Evolutionary conservation across 257 asterid genomes (phyloP).

Genomic region (Ballota nigra): DNA sequence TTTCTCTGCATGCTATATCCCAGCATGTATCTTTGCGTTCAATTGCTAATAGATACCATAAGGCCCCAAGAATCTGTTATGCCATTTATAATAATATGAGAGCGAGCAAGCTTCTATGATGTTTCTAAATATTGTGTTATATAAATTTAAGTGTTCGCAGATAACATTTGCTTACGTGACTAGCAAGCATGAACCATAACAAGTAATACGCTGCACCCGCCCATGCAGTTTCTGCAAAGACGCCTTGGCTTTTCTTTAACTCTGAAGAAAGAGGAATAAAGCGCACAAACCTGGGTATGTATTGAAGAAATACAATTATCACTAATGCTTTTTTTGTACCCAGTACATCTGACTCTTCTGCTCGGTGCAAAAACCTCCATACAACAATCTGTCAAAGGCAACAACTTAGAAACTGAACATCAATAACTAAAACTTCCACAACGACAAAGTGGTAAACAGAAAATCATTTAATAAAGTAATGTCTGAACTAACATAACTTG

Average conservation of each 20-base stretch:
- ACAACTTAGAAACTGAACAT: slow-evolving; percentile 1
- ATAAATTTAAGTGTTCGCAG: background rate
- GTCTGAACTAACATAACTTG: background rate
- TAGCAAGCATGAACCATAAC: slow-evolving; percentile 89
- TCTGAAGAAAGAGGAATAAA: slow-evolving; percentile 81
- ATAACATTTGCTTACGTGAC: slow-evolving; percentile 69
- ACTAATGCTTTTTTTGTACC: slow-evolving; percentile 70
- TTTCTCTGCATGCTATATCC: slow-evolving; percentile 62
- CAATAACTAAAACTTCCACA: slow-evolving; percentile 11
- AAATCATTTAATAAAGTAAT: background rate
- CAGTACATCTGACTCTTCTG: slow-evolving; percentile 73
- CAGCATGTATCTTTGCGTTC: slow-evolving; percentile 91
- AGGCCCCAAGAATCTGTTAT: slow-evolving; percentile 80
- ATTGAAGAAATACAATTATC: slow-evolving; percentile 68
- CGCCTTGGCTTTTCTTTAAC: slow-evolving; percentile 90
- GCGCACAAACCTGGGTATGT: slow-evolving; percentile 74
- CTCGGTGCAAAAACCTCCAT: slow-evolving; percentile 71
- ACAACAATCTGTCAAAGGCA: slow-evolving; percentile 61
- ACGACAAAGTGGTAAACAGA: background rate
- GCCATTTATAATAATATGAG: slow-evolving; percentile 15
- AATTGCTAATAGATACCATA: slow-evolving; percentile 87
- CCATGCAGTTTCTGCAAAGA: slow-evolving; percentile 97
- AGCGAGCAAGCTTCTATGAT: background rate
- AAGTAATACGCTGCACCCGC: slow-evolving; percentile 98
- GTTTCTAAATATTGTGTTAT: background rate